Evolutionary conservation across 2,329 filamentous ascomycete genomes (phyloP).

Genomic region (Aureobasidium sp.): DNA sequence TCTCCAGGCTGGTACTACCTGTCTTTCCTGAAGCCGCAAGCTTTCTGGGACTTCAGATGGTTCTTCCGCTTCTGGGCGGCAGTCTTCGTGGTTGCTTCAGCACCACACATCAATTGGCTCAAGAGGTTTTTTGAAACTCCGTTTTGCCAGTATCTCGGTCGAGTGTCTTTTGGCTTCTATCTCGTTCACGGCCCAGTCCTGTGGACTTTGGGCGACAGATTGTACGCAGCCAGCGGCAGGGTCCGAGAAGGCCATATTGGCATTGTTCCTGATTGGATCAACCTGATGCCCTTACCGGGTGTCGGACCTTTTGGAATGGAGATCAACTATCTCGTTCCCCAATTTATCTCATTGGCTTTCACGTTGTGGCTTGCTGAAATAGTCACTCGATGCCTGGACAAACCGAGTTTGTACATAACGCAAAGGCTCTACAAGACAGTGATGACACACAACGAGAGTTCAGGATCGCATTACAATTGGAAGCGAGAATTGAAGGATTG

Average conservation of each 20-base stretch:
- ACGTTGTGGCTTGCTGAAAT: slow-evolving; percentile 51
- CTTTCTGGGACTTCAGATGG: slow-evolving; percentile 13
- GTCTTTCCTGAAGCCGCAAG: slow-evolving; percentile 39
- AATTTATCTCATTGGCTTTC: slow-evolving; percentile 51
- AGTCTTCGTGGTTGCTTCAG: slow-evolving; percentile 46
- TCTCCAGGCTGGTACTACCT: slow-evolving; percentile 52
- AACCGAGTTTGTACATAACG: slow-evolving; percentile 51
- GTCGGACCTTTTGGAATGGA: slow-evolving; percentile 54
- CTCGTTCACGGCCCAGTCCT: slow-evolving; percentile 55
- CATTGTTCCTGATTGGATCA: slow-evolving; percentile 48
- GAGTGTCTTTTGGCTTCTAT: slow-evolving; percentile 54
- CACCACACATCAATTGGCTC: slow-evolving; percentile 49
- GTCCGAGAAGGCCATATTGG: slow-evolving; percentile 39
- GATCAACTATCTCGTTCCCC: slow-evolving; percentile 49
- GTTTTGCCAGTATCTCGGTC: slow-evolving; percentile 53
- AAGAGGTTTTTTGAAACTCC: slow-evolving; percentile 49
- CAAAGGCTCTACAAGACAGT: slow-evolving; percentile 47
- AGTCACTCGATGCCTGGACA: slow-evolving; percentile 48
- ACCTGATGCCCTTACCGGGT: slow-evolving; percentile 48
- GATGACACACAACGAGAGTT: background rate
- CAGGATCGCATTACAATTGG: background rate
- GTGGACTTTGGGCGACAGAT: slow-evolving; percentile 50
- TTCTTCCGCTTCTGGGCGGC: slow-evolving; percentile 59
- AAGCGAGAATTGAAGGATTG: background rate
- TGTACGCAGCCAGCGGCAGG: slow-evolving; percentile 55